phyloP scores from a whole-genome alignment of 331 rosid genomes.

The Dryas integrifolia region DNA sequence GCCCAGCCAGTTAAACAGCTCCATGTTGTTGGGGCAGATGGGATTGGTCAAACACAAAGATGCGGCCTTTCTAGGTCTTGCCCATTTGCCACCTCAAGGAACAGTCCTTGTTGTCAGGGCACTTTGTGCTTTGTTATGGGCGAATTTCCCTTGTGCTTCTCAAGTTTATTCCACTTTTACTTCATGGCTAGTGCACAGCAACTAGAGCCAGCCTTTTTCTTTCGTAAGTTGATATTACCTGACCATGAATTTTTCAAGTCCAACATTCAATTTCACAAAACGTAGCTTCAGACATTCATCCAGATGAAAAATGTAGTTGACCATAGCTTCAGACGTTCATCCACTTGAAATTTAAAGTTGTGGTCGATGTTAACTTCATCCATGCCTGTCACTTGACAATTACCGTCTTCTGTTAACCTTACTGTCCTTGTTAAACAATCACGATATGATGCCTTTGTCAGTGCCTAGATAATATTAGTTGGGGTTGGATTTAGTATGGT shows the following conservation, averaged over 20 bases:
- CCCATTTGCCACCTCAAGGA: background rate
- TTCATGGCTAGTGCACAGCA: background rate
- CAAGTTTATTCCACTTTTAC: background rate
- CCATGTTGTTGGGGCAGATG: background rate
- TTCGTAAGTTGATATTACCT: background rate
- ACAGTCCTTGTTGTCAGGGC: background rate
- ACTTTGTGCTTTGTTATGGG: background rate
- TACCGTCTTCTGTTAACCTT: no score
- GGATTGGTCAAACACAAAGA: background rate
- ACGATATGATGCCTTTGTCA: background rate
- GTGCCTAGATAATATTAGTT: background rate
- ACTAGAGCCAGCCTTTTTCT: background rate
- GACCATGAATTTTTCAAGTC: no score
- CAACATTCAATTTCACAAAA: no score
- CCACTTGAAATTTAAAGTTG: no score
- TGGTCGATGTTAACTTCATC: no score
- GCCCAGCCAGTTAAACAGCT: background rate
- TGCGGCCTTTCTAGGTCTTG: background rate
- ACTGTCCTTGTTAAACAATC: background rate
- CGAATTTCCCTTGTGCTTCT: background rate
- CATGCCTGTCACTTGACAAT: no score
- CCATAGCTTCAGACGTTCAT: no score
- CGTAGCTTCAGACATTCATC: no score
- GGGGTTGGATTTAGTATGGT: background rate
- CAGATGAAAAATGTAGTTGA: no score